A percentile compares a stretch with the other conserved stretches of the same genome.
phyloP scores from a whole-genome alignment of 352 stramenopile species.

The Phytophthora agathidicida region DNA sequence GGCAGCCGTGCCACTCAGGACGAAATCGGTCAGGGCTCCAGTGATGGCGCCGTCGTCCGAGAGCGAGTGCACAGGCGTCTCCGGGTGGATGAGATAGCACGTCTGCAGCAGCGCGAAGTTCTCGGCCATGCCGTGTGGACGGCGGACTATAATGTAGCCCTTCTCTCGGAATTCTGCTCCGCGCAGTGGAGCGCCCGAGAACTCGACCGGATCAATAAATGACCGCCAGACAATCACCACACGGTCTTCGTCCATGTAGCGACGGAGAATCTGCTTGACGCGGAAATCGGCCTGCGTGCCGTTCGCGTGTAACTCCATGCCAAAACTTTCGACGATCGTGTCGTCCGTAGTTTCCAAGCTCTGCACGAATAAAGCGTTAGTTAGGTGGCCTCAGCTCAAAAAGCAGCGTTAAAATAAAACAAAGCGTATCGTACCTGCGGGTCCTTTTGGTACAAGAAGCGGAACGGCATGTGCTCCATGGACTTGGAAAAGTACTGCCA shows the following conservation, averaged over 20 bases:
- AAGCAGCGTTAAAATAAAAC: not conserved
- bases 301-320: constrained; percentile 60
- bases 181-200: constrained; percentile 43
- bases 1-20: constrained; percentile 38
- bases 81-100: constrained; percentile 61
- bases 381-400: too few species aligned
- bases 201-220: constrained; percentile 63
- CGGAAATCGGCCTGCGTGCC: constrained; percentile 55
- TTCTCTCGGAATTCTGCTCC: constrained; percentile 60
- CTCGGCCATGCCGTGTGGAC: constrained; percentile 31
- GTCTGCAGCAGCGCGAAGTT: constrained; percentile 52
- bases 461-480: constrained; percentile 46
- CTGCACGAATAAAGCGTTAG: constrained; percentile 2
- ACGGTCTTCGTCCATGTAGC: constrained; percentile 51
- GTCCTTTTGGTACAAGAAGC: constrained; percentile 46
- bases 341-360: constrained; percentile 47
- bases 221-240: constrained; percentile 65
- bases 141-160: constrained; percentile 61
- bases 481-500: constrained; percentile 55
- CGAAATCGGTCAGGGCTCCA: constrained; percentile 44
- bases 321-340: constrained; percentile 63
- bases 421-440: constrained; percentile 33
- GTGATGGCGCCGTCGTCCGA: constrained; percentile 34
- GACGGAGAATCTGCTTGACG: constrained; percentile 59
- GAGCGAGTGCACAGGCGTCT: constrained; percentile 36